Conservation (phyloP, 2,329 filamentous ascomycete species). For the Blastomyces percursus region DNA sequence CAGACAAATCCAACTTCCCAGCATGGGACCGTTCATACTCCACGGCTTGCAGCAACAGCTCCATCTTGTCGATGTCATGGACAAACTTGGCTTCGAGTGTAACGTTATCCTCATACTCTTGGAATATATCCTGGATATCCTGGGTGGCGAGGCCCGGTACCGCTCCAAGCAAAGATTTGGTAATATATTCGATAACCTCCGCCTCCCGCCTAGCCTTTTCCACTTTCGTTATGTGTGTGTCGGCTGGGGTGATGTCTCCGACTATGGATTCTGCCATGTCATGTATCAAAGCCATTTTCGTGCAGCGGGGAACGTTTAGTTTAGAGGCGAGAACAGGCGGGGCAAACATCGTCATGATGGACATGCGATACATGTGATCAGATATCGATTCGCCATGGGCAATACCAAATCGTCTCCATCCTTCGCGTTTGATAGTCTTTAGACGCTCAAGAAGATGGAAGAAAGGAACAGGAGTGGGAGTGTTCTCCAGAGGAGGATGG, state of each 20-base stretch:
- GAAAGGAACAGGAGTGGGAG: conserved; percentile 71
- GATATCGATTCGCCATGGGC: conserved; percentile 70
- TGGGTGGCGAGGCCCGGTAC: conserved; percentile 58
- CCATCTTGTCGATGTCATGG: conserved; percentile 96
- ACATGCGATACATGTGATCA: conserved; percentile 99
- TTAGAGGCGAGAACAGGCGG: conserved; percentile 59
- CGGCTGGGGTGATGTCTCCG: conserved; percentile 91
- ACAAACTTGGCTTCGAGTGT: conserved; percentile 82
- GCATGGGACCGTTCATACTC: conserved; percentile 75
- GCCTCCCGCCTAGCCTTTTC: conserved; percentile 86
- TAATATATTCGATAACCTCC: conserved; percentile 86
- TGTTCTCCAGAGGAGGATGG: conserved; percentile 48
- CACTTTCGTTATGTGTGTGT: conserved; percentile 61
- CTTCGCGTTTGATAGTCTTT: conserved; percentile 93
- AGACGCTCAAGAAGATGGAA: conserved; percentile 89
- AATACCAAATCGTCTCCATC: conserved; percentile 85
- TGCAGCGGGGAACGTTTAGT: conserved; percentile 72
- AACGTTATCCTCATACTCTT: conserved; percentile 83
- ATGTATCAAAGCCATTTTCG: conserved; percentile 90
- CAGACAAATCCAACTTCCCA: conserved; percentile 61
- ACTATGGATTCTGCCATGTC: conserved; percentile 96
- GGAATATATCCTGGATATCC: conserved; percentile 71
- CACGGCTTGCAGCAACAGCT: conserved; percentile 86
- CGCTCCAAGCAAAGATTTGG: conserved; percentile 57
- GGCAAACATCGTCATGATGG: conserved; percentile 85